Percentiles rank a stretch among this genome's conserved stretches.
phyloP scores from a whole-genome alignment of 768 basidiomycete genomes.

The Kwoniella shandongensis region DNA sequence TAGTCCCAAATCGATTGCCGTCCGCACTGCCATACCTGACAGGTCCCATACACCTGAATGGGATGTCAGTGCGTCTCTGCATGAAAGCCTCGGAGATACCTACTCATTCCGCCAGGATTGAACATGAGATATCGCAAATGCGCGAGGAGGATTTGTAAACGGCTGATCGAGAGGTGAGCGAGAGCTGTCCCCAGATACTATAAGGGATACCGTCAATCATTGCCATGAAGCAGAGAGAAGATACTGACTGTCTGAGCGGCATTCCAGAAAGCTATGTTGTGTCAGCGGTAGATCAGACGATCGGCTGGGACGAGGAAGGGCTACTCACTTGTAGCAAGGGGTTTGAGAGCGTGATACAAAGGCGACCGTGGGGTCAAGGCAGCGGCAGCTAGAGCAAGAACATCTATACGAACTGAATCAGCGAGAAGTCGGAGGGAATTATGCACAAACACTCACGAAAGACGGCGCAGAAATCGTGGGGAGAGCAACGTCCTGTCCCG shows the following conservation, averaged over 20 bases:
- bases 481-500: neutral
- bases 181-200: neutral
- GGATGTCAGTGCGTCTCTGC: neutral
- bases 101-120: neutral
- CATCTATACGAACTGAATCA: too few species aligned
- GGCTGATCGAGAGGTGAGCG: neutral
- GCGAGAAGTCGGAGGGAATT: too few species aligned
- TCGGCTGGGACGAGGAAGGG: too few species aligned
- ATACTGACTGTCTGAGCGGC: too few species aligned
- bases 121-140: constrained; percentile 19
- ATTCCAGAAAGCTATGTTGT: too few species aligned
- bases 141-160: constrained; percentile 15
- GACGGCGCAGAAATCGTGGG: neutral
- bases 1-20: constrained; percentile 16
- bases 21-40: constrained; percentile 13
- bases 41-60: constrained; percentile 22
- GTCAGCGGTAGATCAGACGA: too few species aligned
- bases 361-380: too few species aligned
- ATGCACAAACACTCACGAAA: too few species aligned
- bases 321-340: too few species aligned
- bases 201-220: neutral
- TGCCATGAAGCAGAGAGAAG: neutral
- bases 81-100: neutral
- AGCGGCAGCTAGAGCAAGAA: too few species aligned
- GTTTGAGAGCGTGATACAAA: too few species aligned